These are phyloP conservation scores for Talaromyces sp. DNA, from an alignment of 2,329 filamentous ascomycete genomes.

Conservation along the genomic window DNA sequence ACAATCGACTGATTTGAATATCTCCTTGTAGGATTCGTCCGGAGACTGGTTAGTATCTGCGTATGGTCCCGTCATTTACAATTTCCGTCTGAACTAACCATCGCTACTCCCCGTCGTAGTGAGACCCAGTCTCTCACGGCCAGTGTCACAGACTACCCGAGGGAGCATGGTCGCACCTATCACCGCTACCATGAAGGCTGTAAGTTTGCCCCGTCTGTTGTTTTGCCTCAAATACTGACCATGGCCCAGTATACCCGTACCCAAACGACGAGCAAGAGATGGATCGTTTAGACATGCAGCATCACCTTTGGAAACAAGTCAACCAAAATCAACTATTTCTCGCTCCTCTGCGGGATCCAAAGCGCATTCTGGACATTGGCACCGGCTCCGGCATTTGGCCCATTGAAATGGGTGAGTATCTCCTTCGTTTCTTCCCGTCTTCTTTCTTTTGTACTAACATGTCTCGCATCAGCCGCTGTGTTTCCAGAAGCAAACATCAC, in stretches of 20 bases:
- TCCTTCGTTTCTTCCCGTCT: neutral
- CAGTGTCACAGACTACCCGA: conserved; percentile 39
- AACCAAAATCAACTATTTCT: conserved; percentile 42
- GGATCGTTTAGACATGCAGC: conserved; percentile 51
- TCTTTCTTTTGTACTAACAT: neutral
- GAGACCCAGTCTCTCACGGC: conserved; percentile 39
- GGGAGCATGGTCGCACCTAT: conserved; percentile 39
- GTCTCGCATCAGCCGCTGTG: conserved; percentile 20
- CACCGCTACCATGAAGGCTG: conserved; percentile 42
- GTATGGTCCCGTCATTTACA: neutral
- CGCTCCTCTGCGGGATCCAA: conserved; percentile 41
- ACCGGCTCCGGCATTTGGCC: conserved; percentile 64
- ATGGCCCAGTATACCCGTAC: conserved; percentile 32
- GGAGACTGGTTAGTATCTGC: conserved; percentile 10
- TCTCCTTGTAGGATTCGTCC: conserved; percentile 9
- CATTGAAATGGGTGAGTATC: conserved; percentile 54
- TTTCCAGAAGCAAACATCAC: conserved; percentile 56
- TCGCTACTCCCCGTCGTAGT: conserved; percentile 14
- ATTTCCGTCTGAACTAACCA: neutral
- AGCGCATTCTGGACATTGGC: conserved; percentile 52
- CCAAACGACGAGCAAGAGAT: conserved; percentile 53
- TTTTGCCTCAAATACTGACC: neutral
- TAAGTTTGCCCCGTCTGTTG: conserved; percentile 17
- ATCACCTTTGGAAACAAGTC: conserved; percentile 48
- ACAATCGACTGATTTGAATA: neutral